Conservation (phyloP, 345 rosid species). For the Eucalyptus sp. region DNA sequence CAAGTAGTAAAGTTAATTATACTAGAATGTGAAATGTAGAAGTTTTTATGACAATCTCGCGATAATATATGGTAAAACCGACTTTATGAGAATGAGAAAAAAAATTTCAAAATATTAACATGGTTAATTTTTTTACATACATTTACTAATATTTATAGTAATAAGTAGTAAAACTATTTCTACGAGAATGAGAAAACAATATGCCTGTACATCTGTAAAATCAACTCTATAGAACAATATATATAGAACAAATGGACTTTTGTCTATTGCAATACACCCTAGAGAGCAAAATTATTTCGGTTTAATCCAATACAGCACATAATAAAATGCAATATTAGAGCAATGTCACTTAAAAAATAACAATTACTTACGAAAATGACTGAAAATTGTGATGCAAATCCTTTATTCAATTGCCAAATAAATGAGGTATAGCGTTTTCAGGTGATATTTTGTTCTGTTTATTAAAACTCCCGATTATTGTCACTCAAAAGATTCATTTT, state of each 20-base stretch:
- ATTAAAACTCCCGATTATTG: not conserved
- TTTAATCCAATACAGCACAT: fast-evolving
- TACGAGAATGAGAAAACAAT: not conserved
- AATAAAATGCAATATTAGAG: not conserved
- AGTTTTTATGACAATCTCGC: not conserved
- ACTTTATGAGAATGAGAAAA: not conserved
- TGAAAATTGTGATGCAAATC: not conserved
- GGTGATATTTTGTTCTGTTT: not conserved
- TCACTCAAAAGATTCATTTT: not conserved
- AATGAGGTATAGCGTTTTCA: not conserved
- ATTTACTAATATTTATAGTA: not conserved
- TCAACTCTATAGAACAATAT: not conserved
- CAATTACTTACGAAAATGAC: not conserved
- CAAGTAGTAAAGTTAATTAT: not conserved
- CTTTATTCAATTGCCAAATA: not conserved
- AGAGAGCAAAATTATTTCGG: not conserved
- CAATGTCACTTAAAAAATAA: not conserved
- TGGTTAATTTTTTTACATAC: not conserved
- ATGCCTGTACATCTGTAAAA: not conserved
- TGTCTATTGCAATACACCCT: not conserved
- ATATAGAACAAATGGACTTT: not conserved
- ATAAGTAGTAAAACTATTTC: not conserved
- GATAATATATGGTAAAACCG: not conserved
- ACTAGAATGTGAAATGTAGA: not conserved
- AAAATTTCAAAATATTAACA: too few relatives aligned